Evolutionary conservation across 495 filamentous ascomycete species (phyloP), one percentile per base, ranked within the genome.

Genomic region (Astrothelium subdiscretum): DNA sequence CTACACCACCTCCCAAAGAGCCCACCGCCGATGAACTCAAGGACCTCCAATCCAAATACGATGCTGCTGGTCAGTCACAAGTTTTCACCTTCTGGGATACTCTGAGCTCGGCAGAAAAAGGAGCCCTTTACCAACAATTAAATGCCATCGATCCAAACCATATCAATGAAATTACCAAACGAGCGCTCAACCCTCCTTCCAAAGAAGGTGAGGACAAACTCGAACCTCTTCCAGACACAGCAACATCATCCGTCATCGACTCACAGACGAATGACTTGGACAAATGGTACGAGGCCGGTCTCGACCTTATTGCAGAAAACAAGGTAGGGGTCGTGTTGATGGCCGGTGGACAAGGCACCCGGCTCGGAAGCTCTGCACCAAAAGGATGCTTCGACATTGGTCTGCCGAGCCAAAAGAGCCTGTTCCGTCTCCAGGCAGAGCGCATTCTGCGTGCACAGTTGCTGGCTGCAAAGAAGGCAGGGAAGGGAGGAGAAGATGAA

Each of bases 361-460:
- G 94, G 38, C 76, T 99, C 32, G 94, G 94, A 66, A 96, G 91
- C 80, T 92, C 91, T 22, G 91, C 85, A 5, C 94, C 94, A 62
- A 99, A 99, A 78, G 94, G 94, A 18, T 95, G 90, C 79, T 99
- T 87, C 76, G 85, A 99, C 70, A 96, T 99, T 70, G 91, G 90
- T 42, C 82, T 99, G 61, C 86, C 91, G 32, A 96, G 90, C 66
- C 73, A 87, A 68, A 99, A 99, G 78, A 88, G 90, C 0, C 84
- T 99, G 31, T 99, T 99, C 81, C 90, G 97, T 78, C 87, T 97
- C 61, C 95, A 97, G 75, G 94, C 87, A 18, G 90, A 99, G 83
- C 78, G 95, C 48, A 99, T 99, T 68, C 76, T 77, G 62, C 92
- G 89, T 78, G 75, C 96, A n/a, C 89, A 97, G 75, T 71, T 83